Conservation (phyloP, 2,329 filamentous ascomycete species). For the Sarocladium oryzae region DNA sequence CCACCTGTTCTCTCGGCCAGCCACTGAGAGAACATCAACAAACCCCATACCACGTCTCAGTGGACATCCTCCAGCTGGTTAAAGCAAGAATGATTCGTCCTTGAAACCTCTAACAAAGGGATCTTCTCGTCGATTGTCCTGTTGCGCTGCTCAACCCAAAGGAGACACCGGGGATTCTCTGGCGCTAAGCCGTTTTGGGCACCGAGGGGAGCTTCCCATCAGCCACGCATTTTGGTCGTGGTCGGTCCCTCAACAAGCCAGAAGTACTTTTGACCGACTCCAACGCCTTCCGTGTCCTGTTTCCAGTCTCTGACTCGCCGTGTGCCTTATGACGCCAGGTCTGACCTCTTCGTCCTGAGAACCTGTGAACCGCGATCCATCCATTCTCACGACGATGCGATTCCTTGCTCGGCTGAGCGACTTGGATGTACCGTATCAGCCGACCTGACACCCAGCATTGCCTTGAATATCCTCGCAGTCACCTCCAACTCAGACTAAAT, state of each 20-base stretch:
- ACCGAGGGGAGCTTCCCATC: constrained; percentile 21
- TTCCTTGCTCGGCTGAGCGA: neutral
- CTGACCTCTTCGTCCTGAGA: neutral
- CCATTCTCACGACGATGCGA: neutral
- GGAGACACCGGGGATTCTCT: constrained; percentile 9
- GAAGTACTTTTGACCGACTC: neutral
- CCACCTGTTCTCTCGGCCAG: neutral
- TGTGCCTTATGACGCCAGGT: neutral
- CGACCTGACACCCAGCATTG: neutral
- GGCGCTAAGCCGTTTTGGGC: constrained; percentile 26
- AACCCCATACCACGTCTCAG: neutral
- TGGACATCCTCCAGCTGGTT: too few relatives aligned
- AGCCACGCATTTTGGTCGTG: neutral
- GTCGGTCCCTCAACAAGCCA: neutral
- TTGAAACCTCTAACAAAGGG: too few relatives aligned
- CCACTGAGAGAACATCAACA: neutral
- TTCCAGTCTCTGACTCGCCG: neutral
- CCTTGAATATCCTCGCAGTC: neutral
- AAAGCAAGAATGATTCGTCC: too few relatives aligned
- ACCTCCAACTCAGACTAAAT: neutral
- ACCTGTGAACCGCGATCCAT: neutral
- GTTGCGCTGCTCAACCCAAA: constrained; percentile 1
- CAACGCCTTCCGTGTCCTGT: neutral
- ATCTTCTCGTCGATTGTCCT: neutral
- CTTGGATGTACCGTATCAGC: neutral